Evolutionary conservation across 108 stramenopile species (phyloP).

Genomic region (Fragilariopsis cylindrus): DNA sequence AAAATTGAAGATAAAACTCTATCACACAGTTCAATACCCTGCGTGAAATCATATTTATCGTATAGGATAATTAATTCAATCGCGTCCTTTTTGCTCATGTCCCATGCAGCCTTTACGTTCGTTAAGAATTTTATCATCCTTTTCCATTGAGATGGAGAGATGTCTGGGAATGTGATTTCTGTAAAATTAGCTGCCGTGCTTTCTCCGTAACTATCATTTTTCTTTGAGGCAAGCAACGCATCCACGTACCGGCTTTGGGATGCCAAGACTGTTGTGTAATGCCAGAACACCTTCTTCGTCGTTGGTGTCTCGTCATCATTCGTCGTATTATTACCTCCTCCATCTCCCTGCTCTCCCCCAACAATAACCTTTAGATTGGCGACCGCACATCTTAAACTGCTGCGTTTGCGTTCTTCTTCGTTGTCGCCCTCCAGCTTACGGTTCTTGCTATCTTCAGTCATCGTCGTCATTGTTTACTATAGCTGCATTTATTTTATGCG

Average conservation of each 20-base stretch:
- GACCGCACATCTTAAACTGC: neutral
- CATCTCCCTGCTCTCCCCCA: neutral
- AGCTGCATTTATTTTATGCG: too few species aligned
- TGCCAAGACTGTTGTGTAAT: neutral
- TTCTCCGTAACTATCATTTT: neutral
- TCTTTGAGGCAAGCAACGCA: neutral
- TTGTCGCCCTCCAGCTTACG: too few species aligned
- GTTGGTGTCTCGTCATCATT: neutral
- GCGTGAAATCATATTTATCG: neutral
- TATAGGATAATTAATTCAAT: neutral
- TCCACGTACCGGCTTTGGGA: neutral
- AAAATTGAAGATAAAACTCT: neutral
- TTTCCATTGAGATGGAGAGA: neutral
- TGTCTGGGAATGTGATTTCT: neutral
- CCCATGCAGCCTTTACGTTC: neutral
- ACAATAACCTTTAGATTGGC: neutral
- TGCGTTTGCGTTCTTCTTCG: too few species aligned
- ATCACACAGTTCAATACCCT: neutral
- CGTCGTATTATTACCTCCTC: too few species aligned
- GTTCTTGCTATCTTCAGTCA: too few species aligned
- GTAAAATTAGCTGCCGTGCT: neutral
- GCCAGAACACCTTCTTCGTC: neutral
- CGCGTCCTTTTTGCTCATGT: neutral
- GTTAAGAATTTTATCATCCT: neutral
- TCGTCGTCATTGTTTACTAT: too few species aligned